Evolutionary conservation across 179 eudicot species (phyloP), one percentile per base, ranked within the genome.

Genomic region (Beta lomatogona): DNA sequence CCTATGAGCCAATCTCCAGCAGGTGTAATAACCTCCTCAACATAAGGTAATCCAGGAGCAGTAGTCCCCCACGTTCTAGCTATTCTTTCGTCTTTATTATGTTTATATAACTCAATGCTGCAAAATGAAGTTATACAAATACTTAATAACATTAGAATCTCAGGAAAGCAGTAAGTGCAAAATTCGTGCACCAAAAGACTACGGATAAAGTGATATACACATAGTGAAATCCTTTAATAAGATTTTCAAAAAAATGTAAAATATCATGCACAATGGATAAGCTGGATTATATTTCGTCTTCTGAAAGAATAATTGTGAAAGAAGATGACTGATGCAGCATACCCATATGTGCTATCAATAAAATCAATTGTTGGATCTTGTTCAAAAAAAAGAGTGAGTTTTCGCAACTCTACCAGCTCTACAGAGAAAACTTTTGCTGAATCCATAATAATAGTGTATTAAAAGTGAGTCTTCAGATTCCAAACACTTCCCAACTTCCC

Each of bases 1-100:
- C 98, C 97, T 60, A 93, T 91, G 68, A 93, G 92, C 98, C 98
- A 92, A 75, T 91, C 88, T 36, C 97, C 98, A 76, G 98, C 90
- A 6, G 89, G 85, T 69, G 93, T 79, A 68, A 93, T 93, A 75
- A 85, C 93, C 86, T 93, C 93, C 53, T 93, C 98, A 6, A 87
- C 98, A 74, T 93, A 93, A 41, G 98, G 98, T 84, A 93, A 85
- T n/a, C 98, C 97, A 52, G 93, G 91, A 76, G 93, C 94, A 64
- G 91, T 89, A 50, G 91, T 90, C 77, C 98, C 97, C 98, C 98
- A 93, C 19, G 97, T 93, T 87, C 98, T 85, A 45, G 94, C 98
- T 80, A 93, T 91, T 84, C 98, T 87, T 86, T 93, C 98, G 87
- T 93, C 98, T 84, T 93, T 93, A 86, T 93, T 88, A 72, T 93